Base-by-base conservation (phyloP, 2,329 filamentous ascomycete genomes). In the Penicillium thymicola region DNA sequence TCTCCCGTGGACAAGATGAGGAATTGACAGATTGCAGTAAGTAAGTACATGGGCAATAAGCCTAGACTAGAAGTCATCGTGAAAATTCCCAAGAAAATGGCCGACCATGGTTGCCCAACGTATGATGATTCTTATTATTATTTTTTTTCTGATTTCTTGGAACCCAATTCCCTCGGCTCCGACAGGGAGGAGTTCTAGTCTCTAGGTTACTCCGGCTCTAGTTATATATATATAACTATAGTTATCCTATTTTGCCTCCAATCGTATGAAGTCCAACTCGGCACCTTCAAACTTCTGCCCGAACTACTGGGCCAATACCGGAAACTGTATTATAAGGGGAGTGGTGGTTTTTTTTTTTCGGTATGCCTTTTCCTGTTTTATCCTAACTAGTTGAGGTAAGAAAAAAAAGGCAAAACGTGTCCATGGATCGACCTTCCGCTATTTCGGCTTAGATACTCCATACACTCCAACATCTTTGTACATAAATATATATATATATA, bases 101-200 rank as follows among this genome's bases (percentile, higher is more conserved):
- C 21, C 48, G 38, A 43, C 52, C 52, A 50, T 54, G 52, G 52
- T 54, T 51, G 37, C 51, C 52, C 52, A 54, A 42, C 37, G 10
- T 32, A 18, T 41, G 8, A 50, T 41, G 44, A 41, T 47, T 40
- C 42, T 46, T 34, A 51, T 51, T 42, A 25, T 34, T 18, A 6
- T 51, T 23, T 49, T 14, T 51, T 9, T 47, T 27, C 9, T 43
- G 16, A 32, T 18, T 51, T 9, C 16, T 18, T 38, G 47, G 18
- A 27, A 34, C 28, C 18, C 4, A 10, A 43, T 7, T 11, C 36
- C 18, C 16, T 43, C 45, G 52, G 46, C 45, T 41, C 38, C 38
- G 38, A 41, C 9, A 18, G 16, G 2, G 36, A 21, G 36, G 7
- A 8, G 16, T 3, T 3, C 16, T 34, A 34, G 6, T 16, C 32